phyloP scores from a whole-genome alignment of 257 asterid species.

The Verbena officinalis region DNA sequence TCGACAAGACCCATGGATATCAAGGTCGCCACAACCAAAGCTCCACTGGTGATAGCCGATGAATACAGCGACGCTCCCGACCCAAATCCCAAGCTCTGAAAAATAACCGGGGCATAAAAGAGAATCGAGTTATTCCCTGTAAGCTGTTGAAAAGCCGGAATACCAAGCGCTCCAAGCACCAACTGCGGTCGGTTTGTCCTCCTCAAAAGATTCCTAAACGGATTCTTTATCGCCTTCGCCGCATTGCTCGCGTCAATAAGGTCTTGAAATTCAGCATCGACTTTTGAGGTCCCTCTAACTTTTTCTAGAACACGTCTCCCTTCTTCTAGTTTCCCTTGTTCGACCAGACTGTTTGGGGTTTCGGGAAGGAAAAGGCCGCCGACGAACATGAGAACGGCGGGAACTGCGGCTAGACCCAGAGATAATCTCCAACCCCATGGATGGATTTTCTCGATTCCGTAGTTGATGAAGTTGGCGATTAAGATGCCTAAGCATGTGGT shows the following conservation, averaged over 20 bases:
- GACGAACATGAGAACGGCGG: constrained; percentile 61
- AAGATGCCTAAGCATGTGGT: constrained; percentile 76
- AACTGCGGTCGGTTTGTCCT: constrained; percentile 66
- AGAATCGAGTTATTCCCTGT: constrained; percentile 72
- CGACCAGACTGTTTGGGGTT: constrained; percentile 81
- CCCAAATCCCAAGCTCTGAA: constrained; percentile 74
- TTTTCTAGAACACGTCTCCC: constrained; percentile 50
- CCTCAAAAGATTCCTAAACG: constrained; percentile 55
- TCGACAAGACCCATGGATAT: constrained; percentile 68
- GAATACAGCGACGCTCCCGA: constrained; percentile 51
- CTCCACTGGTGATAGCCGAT: constrained; percentile 51
- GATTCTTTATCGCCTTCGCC: constrained; percentile 60
- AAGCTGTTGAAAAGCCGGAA: constrained; percentile 81
- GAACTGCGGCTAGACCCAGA: constrained; percentile 71
- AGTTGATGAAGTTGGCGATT: constrained; percentile 63
- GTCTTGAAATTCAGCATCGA: constrained; percentile 71
- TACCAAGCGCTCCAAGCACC: constrained; percentile 56
- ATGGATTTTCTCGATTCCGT: constrained; percentile 52
- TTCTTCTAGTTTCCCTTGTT: constrained; percentile 61
- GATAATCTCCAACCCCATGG: constrained; percentile 86
- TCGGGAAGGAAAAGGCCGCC: constrained; percentile 77
- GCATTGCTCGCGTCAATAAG: constrained; percentile 63
- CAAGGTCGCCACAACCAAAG: constrained; percentile 54
- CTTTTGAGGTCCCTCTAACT: constrained; percentile 66
- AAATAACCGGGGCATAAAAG: constrained; percentile 75